A percentile compares a stretch with the other conserved stretches of the same genome.
Conservation (phyloP, 1,284 basidiomycete species). For the Ceratobasidium sp. region DNA sequence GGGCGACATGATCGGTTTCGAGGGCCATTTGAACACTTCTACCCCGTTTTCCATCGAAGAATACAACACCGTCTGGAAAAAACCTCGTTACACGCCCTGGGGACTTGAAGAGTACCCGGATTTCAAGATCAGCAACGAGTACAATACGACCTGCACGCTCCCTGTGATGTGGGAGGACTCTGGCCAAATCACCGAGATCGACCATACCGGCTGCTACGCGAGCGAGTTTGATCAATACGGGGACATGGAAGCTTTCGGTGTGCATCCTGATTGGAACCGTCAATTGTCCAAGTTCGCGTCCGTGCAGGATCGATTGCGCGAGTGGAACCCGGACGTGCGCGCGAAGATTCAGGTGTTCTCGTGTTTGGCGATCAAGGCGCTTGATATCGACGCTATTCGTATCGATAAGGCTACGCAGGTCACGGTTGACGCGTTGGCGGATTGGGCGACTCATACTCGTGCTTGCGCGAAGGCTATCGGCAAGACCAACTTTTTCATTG, state of each 20-base stretch:
- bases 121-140: constrained; percentile 77
- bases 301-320: constrained; percentile 92
- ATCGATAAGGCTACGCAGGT: constrained; percentile 95
- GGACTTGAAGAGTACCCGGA: constrained; percentile 86
- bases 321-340: constrained; percentile 85
- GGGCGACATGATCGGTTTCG: constrained; percentile 80
- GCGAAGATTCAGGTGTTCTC: constrained; percentile 81
- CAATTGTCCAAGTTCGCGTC: constrained; percentile 94
- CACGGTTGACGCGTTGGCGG: constrained; percentile 81
- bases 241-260: constrained; percentile 96
- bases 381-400: constrained; percentile 93
- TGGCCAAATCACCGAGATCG: constrained; percentile 71
- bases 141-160: constrained; percentile 79
- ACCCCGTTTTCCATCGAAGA: constrained; percentile 84
- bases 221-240: constrained; percentile 95
- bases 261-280: constrained; percentile 93
- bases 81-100: constrained; percentile 84
- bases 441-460: constrained; percentile 80
- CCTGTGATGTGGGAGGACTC: constrained; percentile 85
- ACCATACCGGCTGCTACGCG: constrained; percentile 75
- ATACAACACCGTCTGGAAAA: constrained; percentile 81
- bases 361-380: constrained; percentile 85
- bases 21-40: constrained; percentile 80
- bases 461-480: constrained; percentile 76
- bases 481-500: constrained; percentile 90